Conservation (phyloP, 1,284 basidiomycete genomes). For the Peniophora sp. region DNA sequence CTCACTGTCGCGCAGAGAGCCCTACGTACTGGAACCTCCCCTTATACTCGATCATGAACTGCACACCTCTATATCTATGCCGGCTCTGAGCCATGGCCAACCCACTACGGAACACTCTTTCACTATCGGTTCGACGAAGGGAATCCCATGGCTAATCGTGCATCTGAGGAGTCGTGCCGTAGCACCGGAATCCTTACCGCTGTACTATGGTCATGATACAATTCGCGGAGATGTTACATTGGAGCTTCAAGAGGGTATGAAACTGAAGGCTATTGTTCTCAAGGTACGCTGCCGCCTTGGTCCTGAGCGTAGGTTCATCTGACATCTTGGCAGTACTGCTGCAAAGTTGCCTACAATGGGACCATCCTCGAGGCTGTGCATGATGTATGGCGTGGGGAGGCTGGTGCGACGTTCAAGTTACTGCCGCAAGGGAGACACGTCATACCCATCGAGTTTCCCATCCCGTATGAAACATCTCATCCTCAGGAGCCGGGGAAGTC, state of each 20-base stretch:
- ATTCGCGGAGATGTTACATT: slow-evolving; percentile 22
- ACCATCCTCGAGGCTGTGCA: slow-evolving; percentile 20
- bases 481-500: slow-evolving; percentile 6
- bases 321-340: no score
- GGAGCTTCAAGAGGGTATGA: slow-evolving; percentile 20
- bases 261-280: slow-evolving; percentile 20
- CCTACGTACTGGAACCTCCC: no score
- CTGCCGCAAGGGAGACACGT: slow-evolving; percentile 19
- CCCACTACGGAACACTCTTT: no score
- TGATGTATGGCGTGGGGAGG: slow-evolving; percentile 17
- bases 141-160: slow-evolving; percentile 23
- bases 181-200: slow-evolving; percentile 17
- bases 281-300: slow-evolving; percentile 12
- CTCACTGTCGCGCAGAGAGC: no score
- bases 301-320: slow-evolving; percentile 16
- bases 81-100: no score
- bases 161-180: slow-evolving; percentile 20
- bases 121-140: slow-evolving; percentile 32
- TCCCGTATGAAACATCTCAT: slow-evolving; percentile 20
- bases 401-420: slow-evolving; percentile 8
- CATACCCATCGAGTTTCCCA: slow-evolving; percentile 22
- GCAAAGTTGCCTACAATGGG: slow-evolving; percentile 22
- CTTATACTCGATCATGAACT: no score
- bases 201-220: slow-evolving; percentile 20
- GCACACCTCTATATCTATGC: no score